Evolutionary conservation across 768 basidiomycete genomes (phyloP).

Genomic region (Auricularia heimuer): DNA sequence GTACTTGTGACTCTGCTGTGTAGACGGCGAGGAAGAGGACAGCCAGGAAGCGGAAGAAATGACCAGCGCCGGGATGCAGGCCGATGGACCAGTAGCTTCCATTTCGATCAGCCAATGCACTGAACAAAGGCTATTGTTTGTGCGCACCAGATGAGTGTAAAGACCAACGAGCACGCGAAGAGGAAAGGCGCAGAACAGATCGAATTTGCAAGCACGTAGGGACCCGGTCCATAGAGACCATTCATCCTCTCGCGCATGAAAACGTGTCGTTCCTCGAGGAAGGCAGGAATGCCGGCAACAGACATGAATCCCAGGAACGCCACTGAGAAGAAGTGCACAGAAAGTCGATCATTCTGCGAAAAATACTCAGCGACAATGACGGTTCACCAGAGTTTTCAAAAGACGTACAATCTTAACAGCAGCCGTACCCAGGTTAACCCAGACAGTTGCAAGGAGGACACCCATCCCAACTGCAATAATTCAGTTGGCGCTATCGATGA

Average conservation of each 20-base stretch:
- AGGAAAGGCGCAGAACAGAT: constrained; percentile 46
- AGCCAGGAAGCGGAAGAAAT: constrained; percentile 46
- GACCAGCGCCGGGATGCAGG: constrained; percentile 35
- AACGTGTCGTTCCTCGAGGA: constrained; percentile 48
- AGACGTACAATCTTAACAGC: constrained; percentile 18
- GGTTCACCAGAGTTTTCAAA: constrained; percentile 23
- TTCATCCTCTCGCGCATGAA: constrained; percentile 49
- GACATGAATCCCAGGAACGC: constrained; percentile 34
- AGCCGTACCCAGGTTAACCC: constrained; percentile 26
- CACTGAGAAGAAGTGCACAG: constrained; percentile 47
- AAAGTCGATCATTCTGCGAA: constrained; percentile 32
- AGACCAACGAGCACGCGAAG: constrained; percentile 38
- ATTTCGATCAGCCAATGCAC: constrained; percentile 9
- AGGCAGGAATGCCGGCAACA: constrained; percentile 48
- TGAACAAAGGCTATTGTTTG: neutral
- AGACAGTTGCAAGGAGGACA: constrained; percentile 36
- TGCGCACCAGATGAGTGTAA: constrained; percentile 41
- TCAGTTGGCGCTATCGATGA: too few species aligned
- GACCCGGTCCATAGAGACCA: constrained; percentile 44
- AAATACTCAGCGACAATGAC: neutral
- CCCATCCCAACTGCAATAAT: constrained; percentile 15
- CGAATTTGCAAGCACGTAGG: constrained; percentile 46
- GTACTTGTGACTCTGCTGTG: constrained; percentile 42
- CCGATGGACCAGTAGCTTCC: constrained; percentile 27
- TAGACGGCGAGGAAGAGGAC: constrained; percentile 46